Conservation (phyloP, 2,329 filamentous ascomycete species). For the Bipolaris bicolor region DNA sequence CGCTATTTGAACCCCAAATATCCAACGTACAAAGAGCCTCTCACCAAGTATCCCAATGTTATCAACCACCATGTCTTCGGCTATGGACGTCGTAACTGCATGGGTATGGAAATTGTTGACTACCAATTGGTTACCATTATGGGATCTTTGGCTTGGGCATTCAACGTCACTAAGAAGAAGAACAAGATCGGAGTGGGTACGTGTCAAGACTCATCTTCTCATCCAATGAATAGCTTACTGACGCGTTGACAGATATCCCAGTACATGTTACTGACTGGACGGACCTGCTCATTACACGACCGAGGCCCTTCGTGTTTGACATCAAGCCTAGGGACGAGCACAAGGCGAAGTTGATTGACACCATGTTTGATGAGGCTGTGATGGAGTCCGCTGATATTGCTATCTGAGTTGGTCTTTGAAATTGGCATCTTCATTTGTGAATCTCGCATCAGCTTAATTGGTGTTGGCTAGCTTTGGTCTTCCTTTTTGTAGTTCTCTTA, state of each 20-base stretch:
- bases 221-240: background rate
- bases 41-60: slow-evolving; percentile 17
- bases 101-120: slow-evolving; percentile 23
- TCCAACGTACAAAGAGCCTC: slow-evolving; percentile 20
- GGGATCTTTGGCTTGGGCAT: slow-evolving; percentile 23
- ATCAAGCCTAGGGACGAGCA: slow-evolving; percentile 3
- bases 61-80: slow-evolving; percentile 22
- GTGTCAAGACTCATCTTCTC: background rate
- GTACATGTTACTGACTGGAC: slow-evolving; percentile 5
- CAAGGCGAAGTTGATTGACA: slow-evolving; percentile 4
- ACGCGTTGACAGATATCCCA: background rate
- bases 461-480: background rate
- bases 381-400: slow-evolving; percentile 1
- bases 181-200: slow-evolving; percentile 4
- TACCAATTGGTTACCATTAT: slow-evolving; percentile 15
- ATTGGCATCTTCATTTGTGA: background rate
- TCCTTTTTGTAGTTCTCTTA: too few species aligned
- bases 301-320: slow-evolving; percentile 5
- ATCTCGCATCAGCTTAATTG: background rate
- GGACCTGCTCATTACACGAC: slow-evolving; percentile 6
- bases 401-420: background rate
- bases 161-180: slow-evolving; percentile 11
- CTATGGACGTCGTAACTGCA: slow-evolving; percentile 19
- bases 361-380: slow-evolving; percentile 7
- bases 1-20: slow-evolving; percentile 56